A percentile compares a stretch with the other conserved stretches of the same genome.
Conservation (phyloP, 2,329 filamentous ascomycete genomes). For the Sporothrix protearum region DNA sequence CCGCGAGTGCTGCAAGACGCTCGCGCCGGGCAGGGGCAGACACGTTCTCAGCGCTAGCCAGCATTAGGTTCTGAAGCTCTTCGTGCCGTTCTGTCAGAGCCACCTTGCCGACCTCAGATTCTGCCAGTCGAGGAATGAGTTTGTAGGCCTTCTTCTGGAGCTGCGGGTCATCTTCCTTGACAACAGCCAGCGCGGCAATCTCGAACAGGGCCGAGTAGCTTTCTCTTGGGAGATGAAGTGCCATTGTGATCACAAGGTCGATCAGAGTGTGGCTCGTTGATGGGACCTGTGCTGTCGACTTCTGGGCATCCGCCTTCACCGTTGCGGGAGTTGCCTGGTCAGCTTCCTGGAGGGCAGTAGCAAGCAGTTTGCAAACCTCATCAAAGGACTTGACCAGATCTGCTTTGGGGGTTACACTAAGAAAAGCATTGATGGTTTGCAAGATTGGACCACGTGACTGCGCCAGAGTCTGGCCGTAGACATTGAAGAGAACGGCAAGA, state of each 20-base stretch:
- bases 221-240: constrained; percentile 82
- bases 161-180: constrained; percentile 79
- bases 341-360: constrained; percentile 59
- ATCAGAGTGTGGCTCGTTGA: constrained; percentile 92
- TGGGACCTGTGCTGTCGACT: constrained; percentile 60
- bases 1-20: constrained; percentile 74
- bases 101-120: constrained; percentile 71
- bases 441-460: constrained; percentile 88
- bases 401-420: constrained; percentile 75
- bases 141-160: constrained; percentile 99
- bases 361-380: constrained; percentile 80
- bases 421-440: constrained; percentile 89
- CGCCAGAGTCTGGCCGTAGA: constrained; percentile 93
- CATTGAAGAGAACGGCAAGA: constrained; percentile 96
- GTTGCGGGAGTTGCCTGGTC: constrained; percentile 32
- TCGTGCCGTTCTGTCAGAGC: constrained; percentile 71
- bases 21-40: constrained; percentile 83
- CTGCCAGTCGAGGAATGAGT: constrained; percentile 83
- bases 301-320: constrained; percentile 42
- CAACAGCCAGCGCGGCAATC: constrained; percentile 78
- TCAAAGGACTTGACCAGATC: constrained; percentile 87
- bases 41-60: constrained; percentile 77
- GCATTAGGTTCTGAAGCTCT: constrained; percentile 78
- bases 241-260: constrained; percentile 95
- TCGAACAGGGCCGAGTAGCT: constrained; percentile 83